These are phyloP conservation scores for Aspergillus biplanus DNA, from an alignment of 495 filamentous ascomycete genomes.

Conservation along the genomic window DNA sequence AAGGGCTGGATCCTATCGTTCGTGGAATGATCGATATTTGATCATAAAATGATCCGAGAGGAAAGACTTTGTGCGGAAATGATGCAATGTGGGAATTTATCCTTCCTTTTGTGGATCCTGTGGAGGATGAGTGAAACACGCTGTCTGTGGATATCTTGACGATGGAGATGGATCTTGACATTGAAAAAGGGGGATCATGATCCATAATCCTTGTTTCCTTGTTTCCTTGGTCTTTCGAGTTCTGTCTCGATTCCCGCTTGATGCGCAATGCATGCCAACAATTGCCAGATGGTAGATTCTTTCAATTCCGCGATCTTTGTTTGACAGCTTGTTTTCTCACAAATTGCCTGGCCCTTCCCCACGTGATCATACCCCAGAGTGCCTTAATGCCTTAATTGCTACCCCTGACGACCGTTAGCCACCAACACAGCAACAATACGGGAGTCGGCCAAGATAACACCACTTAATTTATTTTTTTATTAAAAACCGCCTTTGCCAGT, in stretches of 20 bases:
- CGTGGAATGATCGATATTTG: slow-evolving; percentile 3
- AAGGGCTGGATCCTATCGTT: neutral
- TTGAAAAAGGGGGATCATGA: slow-evolving; percentile 4
- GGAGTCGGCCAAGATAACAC: neutral
- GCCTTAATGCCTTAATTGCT: slow-evolving; percentile 12
- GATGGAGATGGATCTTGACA: neutral
- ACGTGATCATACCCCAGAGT: slow-evolving; percentile 4
- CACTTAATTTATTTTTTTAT: slow-evolving; percentile 11
- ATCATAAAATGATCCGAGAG: slow-evolving; percentile 4
- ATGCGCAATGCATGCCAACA: slow-evolving; percentile 2
- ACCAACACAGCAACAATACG: neutral
- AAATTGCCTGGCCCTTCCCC: neutral
- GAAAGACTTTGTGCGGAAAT: neutral
- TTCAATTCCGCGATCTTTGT: neutral
- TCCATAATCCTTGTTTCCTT: neutral
- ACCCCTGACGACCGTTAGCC: slow-evolving; percentile 15
- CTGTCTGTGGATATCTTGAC: slow-evolving; percentile 8
- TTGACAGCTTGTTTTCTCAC: neutral
- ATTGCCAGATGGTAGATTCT: neutral
- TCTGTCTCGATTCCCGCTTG: neutral
- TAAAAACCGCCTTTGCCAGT: slow-evolving; percentile 1
- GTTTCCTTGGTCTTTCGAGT: neutral
- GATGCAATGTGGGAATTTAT: neutral
- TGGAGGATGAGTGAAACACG: slow-evolving; percentile 16
- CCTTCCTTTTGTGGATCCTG: slow-evolving; percentile 12